Base-by-base conservation (phyloP, 768 basidiomycete genomes). In the Podaxis pistillaris region DNA sequence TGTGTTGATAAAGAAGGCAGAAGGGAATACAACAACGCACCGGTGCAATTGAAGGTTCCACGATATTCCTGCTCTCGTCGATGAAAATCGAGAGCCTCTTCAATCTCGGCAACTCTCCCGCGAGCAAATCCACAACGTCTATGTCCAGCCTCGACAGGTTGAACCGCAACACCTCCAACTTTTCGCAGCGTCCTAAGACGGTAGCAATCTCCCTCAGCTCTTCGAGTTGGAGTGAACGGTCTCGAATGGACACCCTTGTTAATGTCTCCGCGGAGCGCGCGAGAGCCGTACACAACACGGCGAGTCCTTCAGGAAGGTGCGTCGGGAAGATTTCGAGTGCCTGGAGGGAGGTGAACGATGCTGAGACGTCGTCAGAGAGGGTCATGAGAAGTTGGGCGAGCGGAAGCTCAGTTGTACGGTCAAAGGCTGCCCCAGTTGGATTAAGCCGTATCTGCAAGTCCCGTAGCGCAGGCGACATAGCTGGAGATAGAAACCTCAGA, bases 291-390 rank as follows among this genome's bases (percentile, higher is more conserved):
- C 76, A 55, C 11, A 81, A 68, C 3, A 75, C 68, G 22, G 76
- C 68, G 33, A 79, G 74, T 0, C 80, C 79, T 41, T 51, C 65
- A 12, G 58, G 56, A 37, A 69, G 69, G 44, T 68, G 70, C 3
- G 80, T 79, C 1, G 81, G 81, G 64, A 79, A 82, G 36, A 83
- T 69, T 22, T 79, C 75, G 28, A 83, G 65, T 7, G 63, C 58
- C n/a, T 69, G 68, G 17, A 79, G 67, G 36, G 71, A 67, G 2
- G 71, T 62, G 46, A 82, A 73, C 26, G 70, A 66, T 5, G 57
- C 51, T 9, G 61, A 54, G 15, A 68, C 59, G 56, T 76, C 71
- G n/a, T 70, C 65, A 15, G 72, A 63, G 33, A 70, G 72, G 1
- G 64, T 52, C 0, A 51, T n/a, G 22, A 82, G 69, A 75, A 80